A percentile compares a stretch with the other conserved stretches of the same genome.
phyloP scores from a whole-genome alignment of 129 eudicot genomes.

The Pseudognaphalium luteoalbum region DNA sequence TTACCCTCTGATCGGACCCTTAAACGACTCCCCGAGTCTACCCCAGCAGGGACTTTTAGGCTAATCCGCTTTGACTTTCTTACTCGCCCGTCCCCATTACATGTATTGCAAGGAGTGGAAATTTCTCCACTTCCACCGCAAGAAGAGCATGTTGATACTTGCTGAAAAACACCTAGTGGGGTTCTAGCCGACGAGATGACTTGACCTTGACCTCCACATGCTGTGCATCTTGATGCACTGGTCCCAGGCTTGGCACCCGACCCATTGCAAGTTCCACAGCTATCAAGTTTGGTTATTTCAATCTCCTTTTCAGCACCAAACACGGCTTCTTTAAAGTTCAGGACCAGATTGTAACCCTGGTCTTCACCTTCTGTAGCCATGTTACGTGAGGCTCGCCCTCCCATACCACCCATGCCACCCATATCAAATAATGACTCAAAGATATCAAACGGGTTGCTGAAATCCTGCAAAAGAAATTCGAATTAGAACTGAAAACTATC shows the following conservation, averaged over 20 bases:
- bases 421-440: slow-evolving; percentile 77
- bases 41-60: slow-evolving; percentile 91
- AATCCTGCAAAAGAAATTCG: slow-evolving; percentile 54
- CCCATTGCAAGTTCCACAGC: slow-evolving; percentile 75
- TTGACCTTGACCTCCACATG: slow-evolving; percentile 96
- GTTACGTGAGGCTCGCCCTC: slow-evolving; percentile 68
- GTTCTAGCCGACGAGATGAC: slow-evolving; percentile 76
- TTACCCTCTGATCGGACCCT: slow-evolving; percentile 80
- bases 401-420: slow-evolving; percentile 83
- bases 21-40: slow-evolving; percentile 76
- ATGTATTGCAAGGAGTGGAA: slow-evolving; percentile 73
- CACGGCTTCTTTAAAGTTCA: slow-evolving; percentile 84
- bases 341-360: slow-evolving; percentile 62
- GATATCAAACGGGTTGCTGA: slow-evolving; percentile 79
- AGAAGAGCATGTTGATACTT: slow-evolving; percentile 69
- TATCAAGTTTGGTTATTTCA: slow-evolving; percentile 70
- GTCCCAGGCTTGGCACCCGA: slow-evolving; percentile 92
- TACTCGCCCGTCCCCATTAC: slow-evolving; percentile 77
- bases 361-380: slow-evolving; percentile 88
- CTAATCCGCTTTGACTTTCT: slow-evolving; percentile 66
- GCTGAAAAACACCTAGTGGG: slow-evolving; percentile 85
- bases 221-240: slow-evolving; percentile 49
- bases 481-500: neutral
- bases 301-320: slow-evolving; percentile 89
- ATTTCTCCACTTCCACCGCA: slow-evolving; percentile 79